Evolutionary conservation across 257 asterid species (phyloP).

Genomic region (Nicotiana sylvestris): DNA sequence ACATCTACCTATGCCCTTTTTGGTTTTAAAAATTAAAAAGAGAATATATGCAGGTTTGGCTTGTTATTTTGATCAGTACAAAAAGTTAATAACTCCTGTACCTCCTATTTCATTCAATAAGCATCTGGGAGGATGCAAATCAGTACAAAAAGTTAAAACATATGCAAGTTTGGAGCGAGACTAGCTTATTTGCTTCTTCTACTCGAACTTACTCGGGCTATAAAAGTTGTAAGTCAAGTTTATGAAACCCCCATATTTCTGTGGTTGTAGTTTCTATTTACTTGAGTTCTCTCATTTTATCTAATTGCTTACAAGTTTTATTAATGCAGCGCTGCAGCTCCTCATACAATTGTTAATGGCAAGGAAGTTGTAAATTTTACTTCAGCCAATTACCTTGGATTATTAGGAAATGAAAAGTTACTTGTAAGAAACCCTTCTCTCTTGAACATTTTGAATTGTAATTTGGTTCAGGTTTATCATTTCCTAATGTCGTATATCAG

Average conservation of each 20-base stretch:
- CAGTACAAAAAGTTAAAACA: neutral
- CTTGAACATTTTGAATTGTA: slow-evolving; percentile 13
- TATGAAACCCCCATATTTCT: neutral
- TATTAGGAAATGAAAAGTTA: slow-evolving; percentile 70
- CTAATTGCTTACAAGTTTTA: slow-evolving; percentile 20
- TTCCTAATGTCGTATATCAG: slow-evolving; percentile 35
- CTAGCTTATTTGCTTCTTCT: neutral
- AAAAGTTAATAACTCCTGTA: no score
- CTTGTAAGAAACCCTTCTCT: slow-evolving; percentile 47
- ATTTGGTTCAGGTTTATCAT: neutral
- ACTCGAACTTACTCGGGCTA: neutral
- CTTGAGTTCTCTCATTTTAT: slow-evolving; percentile 1
- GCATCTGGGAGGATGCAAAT: no score
- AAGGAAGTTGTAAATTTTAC: slow-evolving; percentile 77
- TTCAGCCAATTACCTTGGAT: slow-evolving; percentile 91
- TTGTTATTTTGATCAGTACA: neutral
- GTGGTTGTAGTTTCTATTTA: neutral
- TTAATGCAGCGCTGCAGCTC: slow-evolving; percentile 87
- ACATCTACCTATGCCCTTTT: neutral
- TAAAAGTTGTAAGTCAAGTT: neutral
- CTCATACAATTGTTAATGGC: slow-evolving; percentile 70
- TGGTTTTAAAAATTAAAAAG: neutral
- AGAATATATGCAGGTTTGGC: neutral
- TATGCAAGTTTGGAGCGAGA: neutral
- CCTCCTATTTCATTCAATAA: no score